Evolutionary conservation across 345 rosid genomes (phyloP).

Genomic region (Chamaenerion angustifolium): DNA sequence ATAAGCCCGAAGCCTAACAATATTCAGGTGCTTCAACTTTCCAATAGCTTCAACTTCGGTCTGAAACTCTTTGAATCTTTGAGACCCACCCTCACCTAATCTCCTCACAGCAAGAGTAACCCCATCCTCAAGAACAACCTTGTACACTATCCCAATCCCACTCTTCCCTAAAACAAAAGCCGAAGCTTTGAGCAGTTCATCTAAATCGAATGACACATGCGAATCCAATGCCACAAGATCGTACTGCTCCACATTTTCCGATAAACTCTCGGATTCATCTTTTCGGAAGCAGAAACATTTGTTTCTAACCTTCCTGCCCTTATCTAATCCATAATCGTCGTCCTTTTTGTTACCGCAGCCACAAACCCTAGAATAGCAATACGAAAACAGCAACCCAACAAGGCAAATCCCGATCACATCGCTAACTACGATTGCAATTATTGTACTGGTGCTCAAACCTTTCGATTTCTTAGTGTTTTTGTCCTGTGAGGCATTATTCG

Average conservation of each 20-base stretch:
- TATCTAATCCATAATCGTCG: constrained; percentile 35
- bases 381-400: constrained; percentile 70
- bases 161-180: constrained; percentile 96
- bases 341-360: constrained; percentile 23
- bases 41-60: constrained; percentile 94
- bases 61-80: constrained; percentile 91
- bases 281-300: constrained; percentile 68
- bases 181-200: constrained; percentile 88
- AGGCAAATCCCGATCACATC: constrained; percentile 83
- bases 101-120: constrained; percentile 76
- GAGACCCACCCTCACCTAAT: constrained; percentile 94
- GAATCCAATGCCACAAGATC: constrained; percentile 69
- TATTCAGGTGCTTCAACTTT: constrained; percentile 77
- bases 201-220: constrained; percentile 75
- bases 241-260: constrained; percentile 65
- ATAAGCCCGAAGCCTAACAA: constrained; percentile 78
- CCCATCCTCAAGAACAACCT: constrained; percentile 90
- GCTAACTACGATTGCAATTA: constrained; percentile 58
- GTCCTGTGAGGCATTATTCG: constrained; percentile 37
- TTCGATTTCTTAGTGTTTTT: constrained; percentile 29
- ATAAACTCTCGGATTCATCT: constrained; percentile 62
- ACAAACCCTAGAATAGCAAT: constrained; percentile 62
- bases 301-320: constrained; percentile 38
- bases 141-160: constrained; percentile 90
- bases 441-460: constrained; percentile 48